Base-by-base conservation (phyloP, 2,329 filamentous ascomycete genomes). In the Pyricularia sp. region DNA sequence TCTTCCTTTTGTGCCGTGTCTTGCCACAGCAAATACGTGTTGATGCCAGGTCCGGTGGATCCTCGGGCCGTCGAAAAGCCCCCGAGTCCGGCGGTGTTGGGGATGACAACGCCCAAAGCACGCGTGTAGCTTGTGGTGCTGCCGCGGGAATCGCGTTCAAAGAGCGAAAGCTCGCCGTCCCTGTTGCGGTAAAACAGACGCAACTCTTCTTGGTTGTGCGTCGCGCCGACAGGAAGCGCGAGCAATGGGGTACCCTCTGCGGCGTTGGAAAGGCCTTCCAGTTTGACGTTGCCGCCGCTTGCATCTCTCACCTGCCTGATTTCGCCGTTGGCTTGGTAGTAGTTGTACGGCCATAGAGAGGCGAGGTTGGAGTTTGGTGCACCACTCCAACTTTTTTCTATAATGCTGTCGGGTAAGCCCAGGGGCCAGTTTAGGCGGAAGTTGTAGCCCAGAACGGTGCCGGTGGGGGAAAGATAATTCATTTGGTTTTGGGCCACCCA, bases 21-120 rank as follows among this genome's bases (percentile, higher is more conserved):
- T 59, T 71, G 70, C 19, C 70, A 71, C 13, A 70, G 55, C 24
- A 71, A 64, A 63, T 66, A 70, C 3, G 68, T 70, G 65, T 70
- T 69, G 13, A 69, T 67, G 6, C 49, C 49, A 7, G n/a, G n/a
- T n/a, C 49, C 49, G 13, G 8, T 9, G 16, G 60, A 4, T 9
- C 12, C 19, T 24, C 69, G 66, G 22, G 64, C 67, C 12, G 68
- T 65, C 6, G 68, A 64, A n/a, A 70, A 66, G 12, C 66, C 70
- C 24, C 65, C 68, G 60, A 70, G 68, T 5, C 69, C 55, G 3
- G 69, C 70, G 24, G 66, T 65, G 2, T 64, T 57, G 10, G 69
- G 69, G 1, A 71, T 66, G 31, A 60, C 64, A 24, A 65, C 60
- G 4, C 28, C 26, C 9, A 44, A 19, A 19, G 35, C 16, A 62